phyloP scores from a whole-genome alignment of 169 alveolate species.

The Cryptosporidium muris region DNA sequence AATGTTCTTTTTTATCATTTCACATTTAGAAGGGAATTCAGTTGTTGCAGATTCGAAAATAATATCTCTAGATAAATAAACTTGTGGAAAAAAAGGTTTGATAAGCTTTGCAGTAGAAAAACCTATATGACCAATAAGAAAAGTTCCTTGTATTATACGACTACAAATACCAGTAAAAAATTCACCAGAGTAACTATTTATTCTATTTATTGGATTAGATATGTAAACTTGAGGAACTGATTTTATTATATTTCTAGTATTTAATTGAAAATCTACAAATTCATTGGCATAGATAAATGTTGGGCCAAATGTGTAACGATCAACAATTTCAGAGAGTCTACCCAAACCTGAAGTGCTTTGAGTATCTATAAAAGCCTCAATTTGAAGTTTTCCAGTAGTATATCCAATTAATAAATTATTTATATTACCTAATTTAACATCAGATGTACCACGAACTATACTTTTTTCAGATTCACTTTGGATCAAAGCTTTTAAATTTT shows the following conservation, averaged over 20 bases:
- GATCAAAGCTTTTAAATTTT: neutral
- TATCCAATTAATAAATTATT: conserved; percentile 33
- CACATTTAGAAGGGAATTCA: conserved; percentile 3
- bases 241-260: conserved; percentile 24
- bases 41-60: neutral
- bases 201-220: conserved; percentile 31
- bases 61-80: conserved; percentile 4
- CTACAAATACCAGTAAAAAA: conserved; percentile 41
- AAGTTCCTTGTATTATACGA: conserved; percentile 33
- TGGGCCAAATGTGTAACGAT: conserved; percentile 65
- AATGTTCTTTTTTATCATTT: neutral
- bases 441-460: conserved; percentile 28
- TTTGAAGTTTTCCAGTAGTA: conserved; percentile 31
- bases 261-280: conserved; percentile 18
- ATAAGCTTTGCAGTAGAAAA: conserved; percentile 34
- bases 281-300: conserved; percentile 38
- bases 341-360: too few species aligned
- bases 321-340: conserved; percentile 30
- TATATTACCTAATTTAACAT: conserved; percentile 38
- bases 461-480: conserved; percentile 15
- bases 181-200: conserved; percentile 30
- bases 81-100: conserved; percentile 50
- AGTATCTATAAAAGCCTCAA: conserved; percentile 25
- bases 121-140: conserved; percentile 24
- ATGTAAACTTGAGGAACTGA: conserved; percentile 26